These are phyloP conservation scores for Calonectria leucothoes DNA, from an alignment of 2,329 filamentous ascomycete species.

Conservation along the genomic window DNA sequence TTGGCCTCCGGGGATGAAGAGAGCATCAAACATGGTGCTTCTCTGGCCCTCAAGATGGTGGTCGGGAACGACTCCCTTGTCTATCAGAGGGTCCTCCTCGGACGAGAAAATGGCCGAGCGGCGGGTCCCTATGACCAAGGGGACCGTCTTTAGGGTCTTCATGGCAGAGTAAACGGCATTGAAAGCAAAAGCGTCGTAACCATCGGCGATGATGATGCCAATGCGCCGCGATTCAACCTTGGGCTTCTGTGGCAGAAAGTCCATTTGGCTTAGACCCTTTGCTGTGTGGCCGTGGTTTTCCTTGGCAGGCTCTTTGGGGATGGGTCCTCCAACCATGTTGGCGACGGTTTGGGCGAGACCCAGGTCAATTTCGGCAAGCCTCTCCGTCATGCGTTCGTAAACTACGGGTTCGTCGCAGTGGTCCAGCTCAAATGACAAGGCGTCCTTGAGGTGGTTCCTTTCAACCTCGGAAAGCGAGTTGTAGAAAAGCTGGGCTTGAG, in stretches of 20 bases:
- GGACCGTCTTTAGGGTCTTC: constrained; percentile 71
- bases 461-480: constrained; percentile 79
- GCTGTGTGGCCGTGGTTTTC: constrained; percentile 76
- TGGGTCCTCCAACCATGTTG: constrained; percentile 74
- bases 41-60: constrained; percentile 85
- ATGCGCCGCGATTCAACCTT: constrained; percentile 79
- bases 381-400: constrained; percentile 75
- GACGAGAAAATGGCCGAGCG: constrained; percentile 74
- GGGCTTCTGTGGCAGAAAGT: constrained; percentile 71
- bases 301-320: constrained; percentile 63
- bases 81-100: constrained; percentile 63
- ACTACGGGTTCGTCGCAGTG: constrained; percentile 85
- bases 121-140: constrained; percentile 78
- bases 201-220: constrained; percentile 80
- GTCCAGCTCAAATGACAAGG: constrained; percentile 80
- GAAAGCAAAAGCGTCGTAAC: constrained; percentile 76
- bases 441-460: constrained; percentile 77
- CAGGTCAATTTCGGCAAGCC: constrained; percentile 79
- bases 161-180: constrained; percentile 73
- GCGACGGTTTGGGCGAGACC: constrained; percentile 76
- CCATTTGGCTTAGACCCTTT: constrained; percentile 76
- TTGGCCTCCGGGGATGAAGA: constrained; percentile 80
- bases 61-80: constrained; percentile 72
- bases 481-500: constrained; percentile 85
- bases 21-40: constrained; percentile 83